A percentile compares a stretch with the other conserved stretches of the same genome.
Evolutionary conservation across 768 basidiomycete genomes (phyloP).

Genomic region (Crassisporium funariophilum): DNA sequence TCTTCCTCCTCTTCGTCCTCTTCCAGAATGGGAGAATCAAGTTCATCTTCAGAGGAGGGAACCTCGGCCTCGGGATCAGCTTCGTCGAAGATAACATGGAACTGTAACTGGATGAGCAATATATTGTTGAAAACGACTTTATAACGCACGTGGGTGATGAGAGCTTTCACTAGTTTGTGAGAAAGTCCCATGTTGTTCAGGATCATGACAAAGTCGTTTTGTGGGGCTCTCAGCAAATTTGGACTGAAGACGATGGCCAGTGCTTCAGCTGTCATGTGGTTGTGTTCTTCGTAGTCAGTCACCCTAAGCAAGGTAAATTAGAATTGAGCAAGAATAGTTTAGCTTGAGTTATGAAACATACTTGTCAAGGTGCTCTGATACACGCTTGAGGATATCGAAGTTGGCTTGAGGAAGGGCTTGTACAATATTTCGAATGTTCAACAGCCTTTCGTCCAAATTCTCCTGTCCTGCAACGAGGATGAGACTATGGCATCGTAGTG

Average conservation of each 20-base stretch:
- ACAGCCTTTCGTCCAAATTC: slow-evolving; percentile 66
- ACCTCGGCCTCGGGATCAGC: slow-evolving; percentile 61
- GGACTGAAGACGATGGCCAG: slow-evolving; percentile 87
- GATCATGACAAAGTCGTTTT: slow-evolving; percentile 77
- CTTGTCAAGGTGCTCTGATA: slow-evolving; percentile 85
- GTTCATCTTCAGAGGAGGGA: slow-evolving; percentile 62
- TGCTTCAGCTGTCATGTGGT: slow-evolving; percentile 88
- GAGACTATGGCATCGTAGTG: slow-evolving; percentile 3
- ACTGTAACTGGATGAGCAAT: slow-evolving; percentile 34
- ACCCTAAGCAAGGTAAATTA: slow-evolving; percentile 46
- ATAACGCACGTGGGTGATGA: slow-evolving; percentile 70
- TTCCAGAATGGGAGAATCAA: slow-evolving; percentile 67
- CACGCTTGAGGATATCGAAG: slow-evolving; percentile 77
- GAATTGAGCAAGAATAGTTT: not conserved
- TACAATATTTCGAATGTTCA: slow-evolving; percentile 66
- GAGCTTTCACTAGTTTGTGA: slow-evolving; percentile 72
- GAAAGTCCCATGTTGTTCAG: slow-evolving; percentile 80
- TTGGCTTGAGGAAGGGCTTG: slow-evolving; percentile 70
- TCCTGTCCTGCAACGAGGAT: slow-evolving; percentile 53
- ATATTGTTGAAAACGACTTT: not conserved
- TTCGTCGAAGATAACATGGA: slow-evolving; percentile 76
- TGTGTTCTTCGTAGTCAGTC: slow-evolving; percentile 86
- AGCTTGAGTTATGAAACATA: slow-evolving; percentile 26
- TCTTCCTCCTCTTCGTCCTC: slow-evolving; percentile 62
- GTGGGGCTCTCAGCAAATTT: slow-evolving; percentile 74